Evolutionary conservation across 129 eudicot species (phyloP), one percentile per base, ranked within the genome.

Genomic region (Lonicera japonica): DNA sequence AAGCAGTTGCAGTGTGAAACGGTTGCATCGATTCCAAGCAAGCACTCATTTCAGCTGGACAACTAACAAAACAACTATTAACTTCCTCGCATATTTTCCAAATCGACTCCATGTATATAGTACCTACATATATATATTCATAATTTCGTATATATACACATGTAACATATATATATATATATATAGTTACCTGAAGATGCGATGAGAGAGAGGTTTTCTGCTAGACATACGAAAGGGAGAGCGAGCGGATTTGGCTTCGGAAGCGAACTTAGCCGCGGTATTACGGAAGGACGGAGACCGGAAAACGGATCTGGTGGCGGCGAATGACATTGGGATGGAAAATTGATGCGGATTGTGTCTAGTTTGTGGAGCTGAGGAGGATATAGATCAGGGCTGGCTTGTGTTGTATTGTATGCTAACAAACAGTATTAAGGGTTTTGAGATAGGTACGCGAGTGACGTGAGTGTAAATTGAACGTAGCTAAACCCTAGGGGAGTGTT

Each of bases 281-380:
- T 56, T 77, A 8, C 96, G 96, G 21, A 71, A 70, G 63, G 87
- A 25, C 17, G 95, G 19, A 67, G 90, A 82, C 63, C 95, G 90
- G 86, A 88, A 72, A 63, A 76, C 56, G 53, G 96, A 82, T 85
- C 91, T 72, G 40, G 86, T 84, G 56, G 97, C 94, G 72, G 86
- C 85, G 63, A 58, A 61, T 19, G 71, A 77, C 79, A 70, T 79
- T 43, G 13, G 9, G 21, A 50, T 17, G 19, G 9, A 1, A 29
- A 29, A 29, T 29, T 14, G 19, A 16, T 50, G 3, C 18, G 20
- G 3, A 50, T 50, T 50, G 19, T 15, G 0, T 50, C 19, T 29
- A 29, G 6, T 29, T 29, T 29, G 2, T n/a, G 55, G 21, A 50
- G n/a, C 3, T 45, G 51, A 45, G 55, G n/a, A 50, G 19, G n/a